Percentiles rank a stretch among this genome's conserved stretches.
phyloP scores from a whole-genome alignment of 1,284 basidiomycete species.

The Fomitopsis schrenkii region DNA sequence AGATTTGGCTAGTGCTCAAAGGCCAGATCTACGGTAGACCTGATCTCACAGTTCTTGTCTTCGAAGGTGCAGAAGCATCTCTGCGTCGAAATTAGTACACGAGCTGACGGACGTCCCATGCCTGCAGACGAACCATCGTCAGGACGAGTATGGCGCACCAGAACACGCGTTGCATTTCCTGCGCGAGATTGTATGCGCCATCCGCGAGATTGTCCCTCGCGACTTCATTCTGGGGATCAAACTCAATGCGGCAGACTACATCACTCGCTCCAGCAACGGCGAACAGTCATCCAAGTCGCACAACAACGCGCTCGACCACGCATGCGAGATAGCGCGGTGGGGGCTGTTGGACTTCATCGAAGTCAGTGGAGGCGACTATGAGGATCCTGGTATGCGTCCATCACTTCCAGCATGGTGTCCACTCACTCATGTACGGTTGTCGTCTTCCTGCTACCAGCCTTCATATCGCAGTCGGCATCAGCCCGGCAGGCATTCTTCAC shows the following conservation, averaged over 20 bases:
- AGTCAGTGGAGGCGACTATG: conserved; percentile 86
- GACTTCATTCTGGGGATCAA: conserved; percentile 83
- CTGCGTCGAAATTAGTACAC: neutral
- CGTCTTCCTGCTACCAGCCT: conserved; percentile 15
- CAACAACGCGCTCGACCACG: conserved; percentile 52
- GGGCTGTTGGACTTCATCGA: conserved; percentile 77
- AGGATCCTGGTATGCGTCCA: conserved; percentile 57
- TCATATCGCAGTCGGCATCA: conserved; percentile 25
- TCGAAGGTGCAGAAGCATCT: conserved; percentile 50
- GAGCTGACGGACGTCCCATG: neutral
- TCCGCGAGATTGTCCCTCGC: conserved; percentile 49
- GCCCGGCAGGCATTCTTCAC: conserved; percentile 58
- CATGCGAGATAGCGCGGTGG: conserved; percentile 62
- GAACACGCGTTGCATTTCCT: conserved; percentile 59
- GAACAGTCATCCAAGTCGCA: conserved; percentile 31
- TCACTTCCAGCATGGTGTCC: neutral
- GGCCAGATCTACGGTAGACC: conserved; percentile 45
- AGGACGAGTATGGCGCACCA: conserved; percentile 54
- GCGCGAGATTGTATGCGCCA: conserved; percentile 55
- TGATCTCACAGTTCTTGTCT: conserved; percentile 84
- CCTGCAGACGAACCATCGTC: conserved; percentile 63
- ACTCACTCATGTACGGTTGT: neutral
- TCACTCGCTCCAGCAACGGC: conserved; percentile 23
- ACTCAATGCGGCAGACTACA: conserved; percentile 85
- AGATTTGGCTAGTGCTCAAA: neutral